phyloP scores from a whole-genome alignment of 805 yeast genomes.

The Ogataea populi-albae region DNA sequence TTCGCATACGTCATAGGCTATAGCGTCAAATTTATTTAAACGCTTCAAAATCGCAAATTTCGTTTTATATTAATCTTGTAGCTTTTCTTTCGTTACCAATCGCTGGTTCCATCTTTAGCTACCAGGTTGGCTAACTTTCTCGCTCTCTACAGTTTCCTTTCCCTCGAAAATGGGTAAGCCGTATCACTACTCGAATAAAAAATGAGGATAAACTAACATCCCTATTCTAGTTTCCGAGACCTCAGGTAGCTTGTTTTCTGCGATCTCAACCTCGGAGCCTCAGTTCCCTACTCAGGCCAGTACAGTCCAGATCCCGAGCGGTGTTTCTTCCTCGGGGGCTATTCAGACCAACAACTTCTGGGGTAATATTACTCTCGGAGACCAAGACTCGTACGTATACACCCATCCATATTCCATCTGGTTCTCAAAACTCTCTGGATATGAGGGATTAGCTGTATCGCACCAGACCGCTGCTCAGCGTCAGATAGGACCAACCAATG shows the following conservation, averaged over 20 bases:
- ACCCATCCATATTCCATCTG: constrained; percentile 75
- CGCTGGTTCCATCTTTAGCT: no score
- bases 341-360: constrained; percentile 74
- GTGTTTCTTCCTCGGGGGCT: constrained; percentile 25
- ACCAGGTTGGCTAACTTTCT: no score
- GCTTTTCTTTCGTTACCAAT: no score
- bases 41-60: no score
- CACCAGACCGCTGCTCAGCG: constrained; percentile 57
- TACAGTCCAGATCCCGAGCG: constrained; percentile 25
- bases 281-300: constrained; percentile 35
- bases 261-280: constrained; percentile 45
- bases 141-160: no score
- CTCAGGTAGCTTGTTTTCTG: constrained; percentile 38
- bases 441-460: constrained; percentile 58
- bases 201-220: neutral
- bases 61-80: no score
- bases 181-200: no score
- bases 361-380: constrained; percentile 62
- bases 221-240: constrained; percentile 19
- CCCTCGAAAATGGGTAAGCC: no score
- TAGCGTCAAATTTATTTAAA: no score
- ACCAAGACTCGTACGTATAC: constrained; percentile 66
- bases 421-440: constrained; percentile 46
- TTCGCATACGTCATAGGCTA: no score
- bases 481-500: constrained; percentile 58